Evolutionary conservation across 805 yeast genomes (phyloP).

Genomic region (Kodamaea nitidulidarum): DNA sequence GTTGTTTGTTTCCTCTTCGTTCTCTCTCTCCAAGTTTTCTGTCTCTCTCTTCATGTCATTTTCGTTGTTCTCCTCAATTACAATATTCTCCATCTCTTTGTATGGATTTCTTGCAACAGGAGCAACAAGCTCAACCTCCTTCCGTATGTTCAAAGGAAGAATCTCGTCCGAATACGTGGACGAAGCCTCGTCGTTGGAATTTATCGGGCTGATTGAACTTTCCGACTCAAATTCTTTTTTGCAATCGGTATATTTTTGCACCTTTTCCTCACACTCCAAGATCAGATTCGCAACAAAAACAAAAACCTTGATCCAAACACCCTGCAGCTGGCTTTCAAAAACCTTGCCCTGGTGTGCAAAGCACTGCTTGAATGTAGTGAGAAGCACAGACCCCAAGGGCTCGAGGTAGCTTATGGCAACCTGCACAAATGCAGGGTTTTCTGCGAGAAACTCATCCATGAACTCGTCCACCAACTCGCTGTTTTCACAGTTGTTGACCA

Average conservation of each 20-base stretch:
- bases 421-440: constrained; percentile 24
- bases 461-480: constrained; percentile 27
- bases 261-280: constrained; percentile 14
- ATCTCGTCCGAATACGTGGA: constrained; percentile 12
- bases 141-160: constrained; percentile 24
- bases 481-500: constrained; percentile 30
- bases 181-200: constrained; percentile 23
- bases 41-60: too few relatives aligned
- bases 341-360: constrained; percentile 4
- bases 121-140: not conserved
- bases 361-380: constrained; percentile 32
- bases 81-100: too few relatives aligned
- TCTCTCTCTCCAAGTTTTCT: not conserved
- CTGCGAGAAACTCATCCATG: constrained; percentile 28
- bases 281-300: constrained; percentile 37
- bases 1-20: not conserved
- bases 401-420: constrained; percentile 32
- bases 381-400: constrained; percentile 38
- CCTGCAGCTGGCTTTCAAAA: constrained; percentile 30
- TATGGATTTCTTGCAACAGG: too few relatives aligned
- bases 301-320: constrained; percentile 38
- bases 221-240: too few relatives aligned
- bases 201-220: too few relatives aligned
- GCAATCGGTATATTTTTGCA: not conserved
- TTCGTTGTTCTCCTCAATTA: too few relatives aligned